phyloP scores from a whole-genome alignment of 805 yeast genomes.

The Kregervanrija fluxuum region DNA sequence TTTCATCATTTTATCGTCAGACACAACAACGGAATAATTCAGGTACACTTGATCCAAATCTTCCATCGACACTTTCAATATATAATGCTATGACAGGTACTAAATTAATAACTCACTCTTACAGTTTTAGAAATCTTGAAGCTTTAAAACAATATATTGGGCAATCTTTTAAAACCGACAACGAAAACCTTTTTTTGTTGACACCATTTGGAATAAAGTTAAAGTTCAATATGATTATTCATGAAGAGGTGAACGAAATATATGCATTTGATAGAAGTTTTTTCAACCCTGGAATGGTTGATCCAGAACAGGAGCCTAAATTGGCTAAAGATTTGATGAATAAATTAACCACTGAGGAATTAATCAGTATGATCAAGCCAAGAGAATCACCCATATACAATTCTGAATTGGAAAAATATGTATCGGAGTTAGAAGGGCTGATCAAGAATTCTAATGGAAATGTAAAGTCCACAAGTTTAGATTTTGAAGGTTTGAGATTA shows the following conservation, averaged over 20 bases:
- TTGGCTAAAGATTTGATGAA: slow-evolving; percentile 16
- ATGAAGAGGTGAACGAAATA: slow-evolving; percentile 45
- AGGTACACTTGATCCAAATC: slow-evolving; percentile 7
- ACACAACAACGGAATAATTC: neutral
- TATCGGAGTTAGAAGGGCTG: slow-evolving; percentile 12
- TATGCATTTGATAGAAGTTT: slow-evolving; percentile 58
- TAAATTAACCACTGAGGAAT: slow-evolving; percentile 20
- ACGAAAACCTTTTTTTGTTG: slow-evolving; percentile 40
- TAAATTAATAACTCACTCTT: slow-evolving; percentile 28
- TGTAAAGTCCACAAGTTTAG: slow-evolving; percentile 24
- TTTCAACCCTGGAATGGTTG: slow-evolving; percentile 29
- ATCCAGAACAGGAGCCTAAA: slow-evolving; percentile 9
- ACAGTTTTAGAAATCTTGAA: slow-evolving; percentile 34
- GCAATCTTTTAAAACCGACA: slow-evolving; percentile 34
- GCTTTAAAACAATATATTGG: slow-evolving; percentile 35
- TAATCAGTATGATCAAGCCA: slow-evolving; percentile 28
- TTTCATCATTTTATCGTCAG: no score
- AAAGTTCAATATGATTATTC: slow-evolving; percentile 40
- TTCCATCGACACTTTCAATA: slow-evolving; percentile 20
- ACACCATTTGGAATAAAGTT: slow-evolving; percentile 62
- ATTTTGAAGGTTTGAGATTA: slow-evolving; percentile 29
- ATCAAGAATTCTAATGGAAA: slow-evolving; percentile 11
- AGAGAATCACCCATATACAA: slow-evolving; percentile 25
- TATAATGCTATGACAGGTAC: slow-evolving; percentile 41
- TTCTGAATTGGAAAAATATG: slow-evolving; percentile 1